Conservation (phyloP, 1,284 basidiomycete species). For the Golubevia pallescens region DNA sequence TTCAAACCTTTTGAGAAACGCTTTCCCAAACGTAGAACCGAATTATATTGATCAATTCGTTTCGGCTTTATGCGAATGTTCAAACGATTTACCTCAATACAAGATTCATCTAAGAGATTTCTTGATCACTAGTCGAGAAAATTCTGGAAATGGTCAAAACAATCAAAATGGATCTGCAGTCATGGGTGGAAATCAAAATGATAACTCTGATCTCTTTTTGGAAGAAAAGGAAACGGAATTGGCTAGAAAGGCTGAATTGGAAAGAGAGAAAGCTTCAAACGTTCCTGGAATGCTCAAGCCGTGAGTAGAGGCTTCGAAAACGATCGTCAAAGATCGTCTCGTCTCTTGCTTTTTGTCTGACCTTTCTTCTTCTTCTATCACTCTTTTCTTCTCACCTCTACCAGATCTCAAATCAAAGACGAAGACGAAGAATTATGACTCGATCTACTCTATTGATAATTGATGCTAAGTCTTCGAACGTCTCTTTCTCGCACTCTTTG, state of each 20-base stretch:
- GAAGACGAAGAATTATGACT: too few species aligned
- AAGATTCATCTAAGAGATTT: conserved; percentile 86
- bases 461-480: too few species aligned
- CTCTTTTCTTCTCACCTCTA: too few species aligned
- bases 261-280: conserved; percentile 85
- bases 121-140: conserved; percentile 70
- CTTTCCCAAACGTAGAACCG: conserved; percentile 88
- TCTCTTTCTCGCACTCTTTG: too few species aligned
- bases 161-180: conserved; percentile 15
- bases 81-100: conserved; percentile 39
- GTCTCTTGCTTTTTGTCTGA: too few species aligned
- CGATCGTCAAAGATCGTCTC: too few species aligned
- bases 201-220: conserved; percentile 84
- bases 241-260: conserved; percentile 74
- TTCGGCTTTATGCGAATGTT: conserved; percentile 6
- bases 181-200: conserved; percentile 23
- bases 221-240: conserved; percentile 94
- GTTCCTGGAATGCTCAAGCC: conserved; percentile 99
- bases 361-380: too few species aligned
- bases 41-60: conserved; percentile 52
- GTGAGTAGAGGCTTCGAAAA: too few species aligned
- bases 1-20: conserved; percentile 80
- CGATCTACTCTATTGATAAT: too few species aligned
- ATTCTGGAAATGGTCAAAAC: too few species aligned
- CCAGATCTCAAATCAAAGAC: too few species aligned